Evolutionary conservation across 129 eudicot species (phyloP).

Genomic region (Flaveria brownii): DNA sequence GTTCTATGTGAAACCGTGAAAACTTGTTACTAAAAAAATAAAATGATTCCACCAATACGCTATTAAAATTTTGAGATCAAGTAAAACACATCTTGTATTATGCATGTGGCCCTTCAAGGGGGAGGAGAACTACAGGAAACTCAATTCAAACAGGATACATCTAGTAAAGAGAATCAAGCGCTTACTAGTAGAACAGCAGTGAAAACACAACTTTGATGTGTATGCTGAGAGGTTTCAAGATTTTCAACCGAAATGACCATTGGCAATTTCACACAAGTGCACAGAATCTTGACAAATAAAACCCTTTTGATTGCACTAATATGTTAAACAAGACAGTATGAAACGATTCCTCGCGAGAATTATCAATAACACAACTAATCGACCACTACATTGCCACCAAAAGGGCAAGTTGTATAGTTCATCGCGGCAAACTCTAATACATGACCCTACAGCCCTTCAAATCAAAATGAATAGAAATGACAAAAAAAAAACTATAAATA

Average conservation of each 20-base stretch:
- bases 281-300: background rate
- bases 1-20: no score
- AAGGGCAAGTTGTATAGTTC: background rate
- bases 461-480: background rate
- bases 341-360: background rate
- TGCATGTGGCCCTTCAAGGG: no score
- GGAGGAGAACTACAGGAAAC: no score
- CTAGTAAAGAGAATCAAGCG: no score
- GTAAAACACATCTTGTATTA: no score
- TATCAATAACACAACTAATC: background rate
- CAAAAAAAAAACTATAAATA: background rate
- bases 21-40: no score
- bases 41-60: no score
- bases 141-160: no score
- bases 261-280: background rate
- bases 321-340: background rate
- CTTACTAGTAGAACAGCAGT: no score
- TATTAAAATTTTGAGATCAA: no score
- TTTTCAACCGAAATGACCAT: background rate
- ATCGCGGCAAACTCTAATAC: conserved; percentile 7
- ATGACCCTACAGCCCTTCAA: conserved; percentile 11
- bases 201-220: no score
- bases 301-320: background rate
- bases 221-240: no score
- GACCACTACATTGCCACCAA: background rate